Evolutionary conservation across 257 asterid genomes (phyloP).

Genomic region (Euphrasia confusa): DNA sequence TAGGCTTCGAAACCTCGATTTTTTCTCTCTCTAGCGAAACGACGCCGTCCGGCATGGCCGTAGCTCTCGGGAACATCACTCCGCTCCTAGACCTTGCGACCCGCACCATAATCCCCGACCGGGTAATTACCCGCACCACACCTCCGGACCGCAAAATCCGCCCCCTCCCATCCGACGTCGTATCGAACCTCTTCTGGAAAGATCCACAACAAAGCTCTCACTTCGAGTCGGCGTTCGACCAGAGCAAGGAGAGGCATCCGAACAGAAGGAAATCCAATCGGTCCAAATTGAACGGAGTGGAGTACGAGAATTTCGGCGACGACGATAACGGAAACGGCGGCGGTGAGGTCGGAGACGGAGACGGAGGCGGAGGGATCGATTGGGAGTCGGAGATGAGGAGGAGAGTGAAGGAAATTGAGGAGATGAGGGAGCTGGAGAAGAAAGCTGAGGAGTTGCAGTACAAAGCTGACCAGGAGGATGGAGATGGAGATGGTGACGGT

Average conservation of each 20-base stretch:
- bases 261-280: conserved; percentile 40
- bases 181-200: conserved; percentile 40
- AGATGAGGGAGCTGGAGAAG: conserved; percentile 78
- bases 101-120: conserved; percentile 29
- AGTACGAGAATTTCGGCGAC: conserved; percentile 78
- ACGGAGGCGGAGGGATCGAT: conserved; percentile 40
- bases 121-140: conserved; percentile 15
- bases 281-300: conserved; percentile 59
- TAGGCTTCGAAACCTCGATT: background rate
- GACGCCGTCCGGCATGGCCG: conserved; percentile 46
- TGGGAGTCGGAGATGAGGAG: conserved; percentile 90
- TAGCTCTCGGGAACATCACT: conserved; percentile 43
- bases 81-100: conserved; percentile 49
- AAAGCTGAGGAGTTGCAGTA: conserved; percentile 86
- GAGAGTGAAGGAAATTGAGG: conserved; percentile 72
- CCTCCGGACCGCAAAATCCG: background rate
- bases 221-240: conserved; percentile 49
- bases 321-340: conserved; percentile 70
- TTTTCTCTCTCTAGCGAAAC: conserved; percentile 7
- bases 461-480: conserved; percentile 48
- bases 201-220: conserved; percentile 37
- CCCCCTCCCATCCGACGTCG: conserved; percentile 36
- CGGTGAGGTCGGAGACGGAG: conserved; percentile 41
- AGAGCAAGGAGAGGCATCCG: conserved; percentile 36
- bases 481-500: conserved; percentile 8